Percentiles rank a stretch among this genome's conserved stretches.
Evolutionary conservation across 345 rosid genomes (phyloP).

Genomic region (Acer negundo): DNA sequence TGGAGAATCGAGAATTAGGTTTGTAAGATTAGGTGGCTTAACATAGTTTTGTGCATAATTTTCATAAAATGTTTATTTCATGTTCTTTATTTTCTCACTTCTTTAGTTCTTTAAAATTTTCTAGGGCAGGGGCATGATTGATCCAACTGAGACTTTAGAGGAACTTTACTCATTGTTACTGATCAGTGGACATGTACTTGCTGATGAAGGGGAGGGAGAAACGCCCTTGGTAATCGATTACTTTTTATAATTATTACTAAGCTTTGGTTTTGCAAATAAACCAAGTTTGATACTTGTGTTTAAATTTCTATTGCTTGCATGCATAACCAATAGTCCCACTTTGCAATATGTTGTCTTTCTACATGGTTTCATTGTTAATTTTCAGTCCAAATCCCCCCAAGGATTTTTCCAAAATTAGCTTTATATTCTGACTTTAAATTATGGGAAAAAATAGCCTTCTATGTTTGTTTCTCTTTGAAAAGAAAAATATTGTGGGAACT

Average conservation of each 20-base stretch:
- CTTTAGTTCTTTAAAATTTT: slow-evolving; percentile 30
- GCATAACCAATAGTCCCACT: background rate
- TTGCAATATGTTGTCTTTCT: background rate
- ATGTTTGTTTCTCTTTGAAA: background rate
- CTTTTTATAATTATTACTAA: slow-evolving; percentile 21
- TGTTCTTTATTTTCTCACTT: slow-evolving; percentile 7
- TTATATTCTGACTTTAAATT: background rate
- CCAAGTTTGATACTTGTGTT: background rate
- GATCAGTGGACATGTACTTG: slow-evolving; percentile 90
- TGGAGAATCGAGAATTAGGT: background rate
- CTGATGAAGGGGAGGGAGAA: slow-evolving; percentile 99
- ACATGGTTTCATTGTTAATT: background rate
- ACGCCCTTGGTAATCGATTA: slow-evolving; percentile 78
- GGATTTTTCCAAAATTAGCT: background rate
- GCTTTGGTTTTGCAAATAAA: slow-evolving; percentile 13
- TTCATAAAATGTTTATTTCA: slow-evolving; percentile 5
- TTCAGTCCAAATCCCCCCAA: background rate
- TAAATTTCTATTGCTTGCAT: slow-evolving; percentile 1
- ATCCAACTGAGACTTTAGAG: slow-evolving; percentile 82
- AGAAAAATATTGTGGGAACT: background rate
- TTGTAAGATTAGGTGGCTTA: background rate
- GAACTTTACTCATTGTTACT: slow-evolving; percentile 87
- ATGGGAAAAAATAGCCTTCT: background rate
- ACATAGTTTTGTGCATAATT: background rate
- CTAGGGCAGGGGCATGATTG: slow-evolving; percentile 86